A percentile compares a stretch with the other conserved stretches of the same genome.
These are phyloP conservation scores for Trichoderma aggressivum DNA, from an alignment of 2,329 filamentous ascomycete genomes.

Conservation along the genomic window DNA sequence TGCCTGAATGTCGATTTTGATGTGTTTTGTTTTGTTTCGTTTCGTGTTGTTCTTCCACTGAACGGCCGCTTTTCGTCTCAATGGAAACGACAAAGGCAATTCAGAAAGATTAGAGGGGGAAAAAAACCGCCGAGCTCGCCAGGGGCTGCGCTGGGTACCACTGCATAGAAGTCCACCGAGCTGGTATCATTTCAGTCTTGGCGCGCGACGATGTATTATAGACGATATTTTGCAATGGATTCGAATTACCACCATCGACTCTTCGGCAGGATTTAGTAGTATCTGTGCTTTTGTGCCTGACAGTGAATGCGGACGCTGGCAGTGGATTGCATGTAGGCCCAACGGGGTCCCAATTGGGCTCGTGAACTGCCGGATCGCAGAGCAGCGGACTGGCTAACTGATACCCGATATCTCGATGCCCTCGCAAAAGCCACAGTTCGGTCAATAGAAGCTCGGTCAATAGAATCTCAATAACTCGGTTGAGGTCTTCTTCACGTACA, in stretches of 20 bases:
- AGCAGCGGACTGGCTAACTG: background rate
- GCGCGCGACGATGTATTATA: background rate
- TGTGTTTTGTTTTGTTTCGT: background rate
- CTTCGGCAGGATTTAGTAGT: background rate
- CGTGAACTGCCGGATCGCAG: background rate
- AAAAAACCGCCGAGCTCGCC: background rate
- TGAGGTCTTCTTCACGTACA: background rate
- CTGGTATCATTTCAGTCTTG: background rate
- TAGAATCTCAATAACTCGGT: background rate
- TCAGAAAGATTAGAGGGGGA: background rate
- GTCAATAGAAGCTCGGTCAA: background rate
- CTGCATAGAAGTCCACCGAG: background rate
- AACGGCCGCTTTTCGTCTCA: background rate
- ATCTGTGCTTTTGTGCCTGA: background rate
- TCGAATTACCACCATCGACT: background rate
- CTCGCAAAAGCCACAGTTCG: background rate
- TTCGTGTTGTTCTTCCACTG: no score
- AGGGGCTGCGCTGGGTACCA: background rate
- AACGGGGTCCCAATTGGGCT: background rate
- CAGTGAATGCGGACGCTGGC: background rate
- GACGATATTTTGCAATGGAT: background rate
- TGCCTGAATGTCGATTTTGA: background rate
- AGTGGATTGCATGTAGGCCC: background rate
- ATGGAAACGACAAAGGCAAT: background rate
- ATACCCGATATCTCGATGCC: background rate